Evolutionary conservation across 345 rosid genomes (phyloP), one percentile per base, ranked within the genome.

Genomic region (Pelargonium nanum): DNA sequence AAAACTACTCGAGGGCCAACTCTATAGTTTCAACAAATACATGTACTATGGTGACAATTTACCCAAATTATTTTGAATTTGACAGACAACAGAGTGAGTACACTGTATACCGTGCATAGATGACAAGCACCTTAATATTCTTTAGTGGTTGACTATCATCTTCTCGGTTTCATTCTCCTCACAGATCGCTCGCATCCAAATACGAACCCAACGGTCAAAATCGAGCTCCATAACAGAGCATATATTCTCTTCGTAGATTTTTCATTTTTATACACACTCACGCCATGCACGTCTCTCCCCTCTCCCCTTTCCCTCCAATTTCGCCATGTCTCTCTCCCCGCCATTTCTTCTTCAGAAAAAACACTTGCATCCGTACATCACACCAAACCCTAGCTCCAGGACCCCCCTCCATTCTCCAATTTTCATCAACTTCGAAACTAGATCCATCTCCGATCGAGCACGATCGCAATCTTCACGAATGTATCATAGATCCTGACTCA

Each of bases 251-350:
- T 24, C 5, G 0, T 60, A 28, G 40, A 21, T 57, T 0, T 56
- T 0, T n/a, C n/a, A n/a, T n/a, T n/a, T n/a, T n/a, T n/a, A n/a
- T n/a, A n/a, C n/a, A n/a, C n/a, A n/a, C n/a, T n/a, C n/a, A n/a
- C n/a, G n/a, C n/a, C 17, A 3, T 57, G 51, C 55, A 3, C 40
- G 40, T 34, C 19, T 53, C 55, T 25, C 40, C 64, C 55, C 52
- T 26, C 65, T 28, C 19, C 53, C 30, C 24, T 19, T 56, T 4
- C 28, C 81, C 81, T 52, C 66, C 20, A 20, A 70, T 64, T 61
- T 67, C 83, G 79, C 78, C 91, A 59, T 58, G 57, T 75, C 77
- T 69, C 70, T 74, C 89, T 76, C 95, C 72, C 83, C 70, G 78
- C 91, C 91, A 64, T 81, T 78, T 81, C 85, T 78, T 69, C 66